Evolutionary conservation across 177 flowering plant species (phyloP).

Genomic region (Vitis hybrid): DNA sequence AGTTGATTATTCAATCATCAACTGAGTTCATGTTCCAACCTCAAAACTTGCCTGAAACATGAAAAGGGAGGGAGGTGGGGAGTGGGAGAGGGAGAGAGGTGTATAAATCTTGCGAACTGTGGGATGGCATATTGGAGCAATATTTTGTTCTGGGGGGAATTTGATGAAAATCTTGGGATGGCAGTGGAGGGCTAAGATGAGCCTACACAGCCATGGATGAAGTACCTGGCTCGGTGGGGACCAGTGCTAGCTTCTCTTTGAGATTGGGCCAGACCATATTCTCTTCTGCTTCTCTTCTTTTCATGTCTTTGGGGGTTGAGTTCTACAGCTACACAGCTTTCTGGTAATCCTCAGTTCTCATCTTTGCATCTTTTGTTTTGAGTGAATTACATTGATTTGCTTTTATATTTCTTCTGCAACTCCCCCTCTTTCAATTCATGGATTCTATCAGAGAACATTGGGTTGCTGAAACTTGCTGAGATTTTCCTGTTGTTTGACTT

Average conservation of each 20-base stretch:
- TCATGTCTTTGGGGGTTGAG: slow-evolving; percentile 74
- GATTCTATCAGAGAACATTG: too few species aligned
- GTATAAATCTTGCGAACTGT: background rate
- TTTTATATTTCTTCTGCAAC: too few species aligned
- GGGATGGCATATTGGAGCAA: background rate
- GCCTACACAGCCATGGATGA: slow-evolving; percentile 38
- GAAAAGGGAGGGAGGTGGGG: background rate
- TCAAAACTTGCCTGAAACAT: background rate
- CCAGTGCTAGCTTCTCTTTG: slow-evolving; percentile 62
- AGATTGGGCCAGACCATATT: slow-evolving; percentile 74
- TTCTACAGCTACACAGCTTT: slow-evolving; percentile 88
- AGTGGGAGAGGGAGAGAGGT: background rate
- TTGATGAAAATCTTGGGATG: slow-evolving; percentile 19
- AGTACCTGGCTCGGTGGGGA: slow-evolving; percentile 75
- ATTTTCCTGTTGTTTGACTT: too few species aligned
- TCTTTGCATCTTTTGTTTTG: background rate
- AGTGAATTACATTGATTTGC: background rate
- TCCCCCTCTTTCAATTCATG: too few species aligned
- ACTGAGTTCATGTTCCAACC: slow-evolving; percentile 9
- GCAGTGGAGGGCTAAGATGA: slow-evolving; percentile 25
- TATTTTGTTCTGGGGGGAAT: background rate
- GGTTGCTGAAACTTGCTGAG: too few species aligned
- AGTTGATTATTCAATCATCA: slow-evolving; percentile 2
- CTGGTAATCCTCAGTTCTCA: slow-evolving; percentile 44
- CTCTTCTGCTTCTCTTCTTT: slow-evolving; percentile 75